Evolutionary conservation across 768 basidiomycete genomes (phyloP).

Genomic region (Panaeolus papilionaceus): DNA sequence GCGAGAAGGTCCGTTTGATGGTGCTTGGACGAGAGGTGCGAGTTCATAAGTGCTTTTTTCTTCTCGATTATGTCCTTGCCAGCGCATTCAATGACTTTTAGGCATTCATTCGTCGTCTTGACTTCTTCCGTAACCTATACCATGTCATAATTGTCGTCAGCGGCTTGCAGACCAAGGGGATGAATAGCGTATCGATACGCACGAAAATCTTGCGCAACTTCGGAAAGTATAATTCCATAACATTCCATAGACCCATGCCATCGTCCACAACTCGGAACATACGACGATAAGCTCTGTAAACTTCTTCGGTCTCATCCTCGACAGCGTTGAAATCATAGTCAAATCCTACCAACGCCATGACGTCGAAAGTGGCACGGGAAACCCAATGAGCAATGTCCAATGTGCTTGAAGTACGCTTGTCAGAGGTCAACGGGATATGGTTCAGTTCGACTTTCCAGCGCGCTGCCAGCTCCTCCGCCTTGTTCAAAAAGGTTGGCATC

Average conservation of each 20-base stretch:
- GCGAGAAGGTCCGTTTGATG: constrained; percentile 55
- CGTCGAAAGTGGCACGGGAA: constrained; percentile 67
- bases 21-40: constrained; percentile 40
- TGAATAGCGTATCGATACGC: constrained; percentile 24
- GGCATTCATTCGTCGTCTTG: constrained; percentile 42
- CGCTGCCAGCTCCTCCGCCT: constrained; percentile 55
- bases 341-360: constrained; percentile 65
- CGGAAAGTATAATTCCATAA: constrained; percentile 55
- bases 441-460: constrained; percentile 41
- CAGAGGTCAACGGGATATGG: background rate
- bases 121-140: constrained; percentile 50
- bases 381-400: constrained; percentile 64
- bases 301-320: constrained; percentile 52
- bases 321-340: constrained; percentile 58
- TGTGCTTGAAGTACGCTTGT: constrained; percentile 23
- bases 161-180: background rate
- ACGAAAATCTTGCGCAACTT: constrained; percentile 52
- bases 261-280: constrained; percentile 58
- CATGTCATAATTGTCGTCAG: constrained; percentile 4
- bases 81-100: constrained; percentile 43
- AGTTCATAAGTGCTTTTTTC: constrained; percentile 39
- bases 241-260: constrained; percentile 43
- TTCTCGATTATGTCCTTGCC: constrained; percentile 50
- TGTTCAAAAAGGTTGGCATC: constrained; percentile 54
- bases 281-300: constrained; percentile 55